Conservation (phyloP, 2,329 filamentous ascomycete genomes). For the Fusarium domesticum region DNA sequence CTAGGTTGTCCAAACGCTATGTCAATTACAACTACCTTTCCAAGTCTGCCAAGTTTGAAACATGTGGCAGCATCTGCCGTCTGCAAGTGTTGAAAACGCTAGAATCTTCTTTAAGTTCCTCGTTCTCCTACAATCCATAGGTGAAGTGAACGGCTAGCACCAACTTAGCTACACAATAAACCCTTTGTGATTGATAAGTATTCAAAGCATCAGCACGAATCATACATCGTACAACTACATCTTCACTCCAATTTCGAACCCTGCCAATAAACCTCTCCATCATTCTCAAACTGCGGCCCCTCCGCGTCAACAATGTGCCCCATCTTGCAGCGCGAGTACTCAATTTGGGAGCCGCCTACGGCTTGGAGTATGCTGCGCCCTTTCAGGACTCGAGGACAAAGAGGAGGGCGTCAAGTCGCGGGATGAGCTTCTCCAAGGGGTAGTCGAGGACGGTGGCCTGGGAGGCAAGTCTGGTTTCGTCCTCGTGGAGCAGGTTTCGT, state of each 20-base stretch:
- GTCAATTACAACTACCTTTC: no score
- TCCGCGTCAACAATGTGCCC: slow-evolving; percentile 56
- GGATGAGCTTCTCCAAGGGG: slow-evolving; percentile 40
- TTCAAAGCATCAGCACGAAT: no score
- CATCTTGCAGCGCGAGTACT: slow-evolving; percentile 50
- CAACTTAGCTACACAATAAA: no score
- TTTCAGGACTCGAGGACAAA: slow-evolving; percentile 60
- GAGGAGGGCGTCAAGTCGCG: slow-evolving; percentile 56
- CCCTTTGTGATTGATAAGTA: no score
- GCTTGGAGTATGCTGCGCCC: slow-evolving; percentile 47
- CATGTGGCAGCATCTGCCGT: no score
- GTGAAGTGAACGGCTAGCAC: no score
- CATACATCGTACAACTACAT: no score
- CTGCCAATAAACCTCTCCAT: slow-evolving; percentile 5
- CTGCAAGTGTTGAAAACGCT: no score
- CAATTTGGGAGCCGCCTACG: slow-evolving; percentile 53
- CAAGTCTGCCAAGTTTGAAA: no score
- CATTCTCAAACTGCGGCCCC: slow-evolving; percentile 38
- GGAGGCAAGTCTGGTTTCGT: slow-evolving; percentile 9
- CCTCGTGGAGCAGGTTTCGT: slow-evolving; percentile 24
- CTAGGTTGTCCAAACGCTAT: no score
- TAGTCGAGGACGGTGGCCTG: slow-evolving; percentile 30
- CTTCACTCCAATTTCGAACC: slow-evolving; percentile 6
- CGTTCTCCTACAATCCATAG: no score
- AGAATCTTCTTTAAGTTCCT: no score